Base-by-base conservation (phyloP, 2,329 filamentous ascomycete genomes). In the Aspergillus sp. region DNA sequence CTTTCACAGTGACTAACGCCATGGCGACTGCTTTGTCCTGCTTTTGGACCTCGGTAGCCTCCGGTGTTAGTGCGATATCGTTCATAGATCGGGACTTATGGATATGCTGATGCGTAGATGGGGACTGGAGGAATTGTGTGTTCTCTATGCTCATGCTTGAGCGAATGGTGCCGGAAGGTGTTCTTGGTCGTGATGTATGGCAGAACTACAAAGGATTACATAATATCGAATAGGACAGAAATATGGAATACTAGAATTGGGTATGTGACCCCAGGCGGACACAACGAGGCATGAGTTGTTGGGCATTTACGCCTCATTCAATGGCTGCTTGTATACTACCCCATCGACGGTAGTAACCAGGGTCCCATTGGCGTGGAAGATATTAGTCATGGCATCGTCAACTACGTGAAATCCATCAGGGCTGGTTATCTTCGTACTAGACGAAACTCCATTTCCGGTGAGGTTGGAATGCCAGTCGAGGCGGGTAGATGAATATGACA, bases 401-500 rank as follows among this genome's bases (percentile, higher is more conserved):
- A 78, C 1, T 61, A 58, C 19, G 81, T 79, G 76, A 55, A 81
- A 78, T 1, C 78, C 78, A 1, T 65, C 70, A 0, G 70, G 64
- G 5, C 76, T 70, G 0, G 80, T 81, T 54, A 69, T 74, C 66
- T 81, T 82, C 1, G 69, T 76, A 0, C 66, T 71, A 4, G 64
- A 63, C 0, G 63, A 64, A 2, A 59, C 61, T 0, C 78, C 78
- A 1, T 65, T 75, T 21, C 75, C 71, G 1, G 66, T 64, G 1
- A 81, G 60, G 57, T 81, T 69, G 0, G 78, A 81, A 19, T 66
- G 74, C 77, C 77, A 81, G 41, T 77, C 70, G 0, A 79, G 45
- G 13, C 64, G 39, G 56, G 69, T 72, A n/a, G 66, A 23, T 23
- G 64, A 63, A 9, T 66, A 51, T 10, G 67, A 59, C 1, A 58